Conservation (phyloP, 164 flowering plant species). For the Houttuynia cordata region DNA sequence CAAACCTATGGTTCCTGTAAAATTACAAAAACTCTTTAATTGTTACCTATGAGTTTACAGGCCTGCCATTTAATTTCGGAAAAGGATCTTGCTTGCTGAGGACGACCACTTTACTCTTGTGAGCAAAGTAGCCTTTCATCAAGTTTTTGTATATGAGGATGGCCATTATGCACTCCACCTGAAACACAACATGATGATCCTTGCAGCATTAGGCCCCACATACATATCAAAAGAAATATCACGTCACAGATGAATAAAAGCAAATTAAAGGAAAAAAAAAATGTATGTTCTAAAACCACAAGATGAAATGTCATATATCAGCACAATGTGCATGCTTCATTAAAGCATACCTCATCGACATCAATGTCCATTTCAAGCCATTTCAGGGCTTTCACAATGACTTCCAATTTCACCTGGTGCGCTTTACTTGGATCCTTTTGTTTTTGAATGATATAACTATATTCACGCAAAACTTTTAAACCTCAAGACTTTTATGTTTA, state of each 20-base stretch:
- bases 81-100: constrained; percentile 97
- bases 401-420: constrained; percentile 89
- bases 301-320: neutral
- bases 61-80: constrained; percentile 75
- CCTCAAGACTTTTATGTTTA: neutral
- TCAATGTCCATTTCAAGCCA: constrained; percentile 98
- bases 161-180: constrained; percentile 95
- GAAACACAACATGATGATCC: constrained; percentile 7
- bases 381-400: constrained; percentile 75
- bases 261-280: too few relatives aligned
- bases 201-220: neutral
- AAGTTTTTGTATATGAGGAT: constrained; percentile 87
- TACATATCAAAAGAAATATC: too few relatives aligned
- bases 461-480: neutral
- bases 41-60: constrained; percentile 42
- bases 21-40: too few relatives aligned
- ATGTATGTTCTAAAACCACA: too few relatives aligned
- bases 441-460: constrained; percentile 82
- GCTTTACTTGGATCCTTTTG: constrained; percentile 81
- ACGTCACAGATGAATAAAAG: too few relatives aligned
- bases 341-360: constrained; percentile 79
- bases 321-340: too few relatives aligned
- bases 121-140: constrained; percentile 93
- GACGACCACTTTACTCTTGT: constrained; percentile 93
- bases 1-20: too few relatives aligned